Evolutionary conservation across 1,284 basidiomycete species (phyloP).

Genomic region (Xerocomus amazonicus): DNA sequence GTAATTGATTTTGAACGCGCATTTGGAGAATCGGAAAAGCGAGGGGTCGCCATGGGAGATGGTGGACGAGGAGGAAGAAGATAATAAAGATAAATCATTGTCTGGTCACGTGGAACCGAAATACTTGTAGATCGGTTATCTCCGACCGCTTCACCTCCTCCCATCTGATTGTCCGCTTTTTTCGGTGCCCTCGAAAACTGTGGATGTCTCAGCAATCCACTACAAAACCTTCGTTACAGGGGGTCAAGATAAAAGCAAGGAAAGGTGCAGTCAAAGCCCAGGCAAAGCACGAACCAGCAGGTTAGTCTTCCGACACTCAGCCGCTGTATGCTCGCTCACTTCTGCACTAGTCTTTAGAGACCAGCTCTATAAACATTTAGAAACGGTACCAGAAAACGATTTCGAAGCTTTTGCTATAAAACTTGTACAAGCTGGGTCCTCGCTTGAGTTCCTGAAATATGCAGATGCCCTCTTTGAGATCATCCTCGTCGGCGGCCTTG

Average conservation of each 20-base stretch:
- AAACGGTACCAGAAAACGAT: slow-evolving; percentile 78
- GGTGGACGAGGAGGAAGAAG: slow-evolving; percentile 4
- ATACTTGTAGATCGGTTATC: slow-evolving; percentile 28
- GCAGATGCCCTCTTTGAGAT: slow-evolving; percentile 94
- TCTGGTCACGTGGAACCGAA: slow-evolving; percentile 21
- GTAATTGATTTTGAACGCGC: slow-evolving; percentile 77
- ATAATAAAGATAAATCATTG: not conserved
- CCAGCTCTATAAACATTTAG: slow-evolving; percentile 90
- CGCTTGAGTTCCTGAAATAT: slow-evolving; percentile 94
- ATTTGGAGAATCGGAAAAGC: slow-evolving; percentile 43
- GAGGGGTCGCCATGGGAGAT: slow-evolving; percentile 23
- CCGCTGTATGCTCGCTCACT: slow-evolving; percentile 11
- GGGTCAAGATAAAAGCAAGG: slow-evolving; percentile 84
- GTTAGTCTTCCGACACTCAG: slow-evolving; percentile 35
- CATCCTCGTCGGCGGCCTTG: slow-evolving; percentile 88
- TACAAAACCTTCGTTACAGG: slow-evolving; percentile 82
- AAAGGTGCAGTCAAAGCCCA: slow-evolving; percentile 85
- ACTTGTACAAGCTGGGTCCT: slow-evolving; percentile 86
- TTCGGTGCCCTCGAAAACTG: slow-evolving; percentile 42
- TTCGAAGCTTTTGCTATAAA: slow-evolving; percentile 83
- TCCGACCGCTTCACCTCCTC: slow-evolving; percentile 16
- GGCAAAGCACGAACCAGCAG: slow-evolving; percentile 82
- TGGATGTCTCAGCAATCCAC: slow-evolving; percentile 86
- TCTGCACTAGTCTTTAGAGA: slow-evolving; percentile 81
- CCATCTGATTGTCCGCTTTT: slow-evolving; percentile 25